phyloP scores from a whole-genome alignment of 148 eudicot genomes.

The Selenicereus undatus region DNA sequence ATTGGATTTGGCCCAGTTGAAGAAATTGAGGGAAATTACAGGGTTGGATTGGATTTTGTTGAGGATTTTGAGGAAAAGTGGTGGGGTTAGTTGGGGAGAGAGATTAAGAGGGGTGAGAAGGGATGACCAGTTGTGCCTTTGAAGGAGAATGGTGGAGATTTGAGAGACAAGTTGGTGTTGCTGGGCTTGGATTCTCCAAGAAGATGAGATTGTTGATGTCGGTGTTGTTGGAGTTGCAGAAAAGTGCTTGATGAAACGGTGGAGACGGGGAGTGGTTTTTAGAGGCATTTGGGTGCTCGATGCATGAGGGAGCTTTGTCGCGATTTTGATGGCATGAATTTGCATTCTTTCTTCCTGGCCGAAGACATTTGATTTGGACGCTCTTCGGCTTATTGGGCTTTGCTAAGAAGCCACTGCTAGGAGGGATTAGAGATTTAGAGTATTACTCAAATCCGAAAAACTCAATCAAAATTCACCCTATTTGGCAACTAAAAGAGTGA shows the following conservation, averaged over 20 bases:
- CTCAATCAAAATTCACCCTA: too few species aligned
- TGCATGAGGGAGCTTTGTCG: background rate
- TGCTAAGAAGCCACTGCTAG: too few species aligned
- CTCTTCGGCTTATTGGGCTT: background rate
- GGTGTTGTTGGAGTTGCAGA: conserved; percentile 20
- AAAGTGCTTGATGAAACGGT: conserved; percentile 25
- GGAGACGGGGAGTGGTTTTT: background rate
- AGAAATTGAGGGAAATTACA: conserved; percentile 55
- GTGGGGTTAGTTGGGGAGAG: conserved; percentile 42
- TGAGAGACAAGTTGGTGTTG: conserved; percentile 52
- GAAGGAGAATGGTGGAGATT: conserved; percentile 58
- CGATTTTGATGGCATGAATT: background rate
- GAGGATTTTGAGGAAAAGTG: conserved; percentile 54
- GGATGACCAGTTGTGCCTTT: conserved; percentile 57
- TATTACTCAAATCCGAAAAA: too few species aligned
- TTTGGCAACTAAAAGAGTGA: too few species aligned
- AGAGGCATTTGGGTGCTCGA: conserved; percentile 20
- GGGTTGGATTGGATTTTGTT: conserved; percentile 53
- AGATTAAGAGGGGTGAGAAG: conserved; percentile 51
- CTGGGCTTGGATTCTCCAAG: conserved; percentile 58
- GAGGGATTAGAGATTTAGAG: too few species aligned
- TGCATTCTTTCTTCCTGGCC: background rate
- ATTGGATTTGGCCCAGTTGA: conserved; percentile 60
- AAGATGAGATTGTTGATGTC: conserved; percentile 23
- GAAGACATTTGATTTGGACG: background rate